Evolutionary conservation across 805 yeast species (phyloP), one percentile per base, ranked within the genome.

Genomic region (Candida chilensis): DNA sequence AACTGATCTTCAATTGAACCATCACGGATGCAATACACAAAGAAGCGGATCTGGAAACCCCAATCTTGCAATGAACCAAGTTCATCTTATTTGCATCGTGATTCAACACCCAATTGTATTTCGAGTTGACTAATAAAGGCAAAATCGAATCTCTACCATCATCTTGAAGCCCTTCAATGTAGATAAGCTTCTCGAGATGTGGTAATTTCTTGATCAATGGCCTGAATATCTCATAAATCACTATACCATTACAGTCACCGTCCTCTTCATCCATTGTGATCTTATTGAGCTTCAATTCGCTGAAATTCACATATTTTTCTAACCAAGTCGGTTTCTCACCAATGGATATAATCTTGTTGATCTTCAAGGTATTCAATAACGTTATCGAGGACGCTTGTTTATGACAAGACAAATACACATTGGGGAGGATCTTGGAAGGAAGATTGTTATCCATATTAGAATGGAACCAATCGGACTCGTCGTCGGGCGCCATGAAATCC

Each of bases 21-120:
- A 90, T 88, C 22, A 85, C 90, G 48, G 87, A 96, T 1, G 96
- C 96, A 40, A 90, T 90, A 42, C 94, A 90, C 8, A 90, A 94
- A 0, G 96, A 85, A 0, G 96, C 97, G 3, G 95, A 84, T 32
- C 97, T 62, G 0, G 95, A 84, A 3, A 90, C 97, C 0, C 97
- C 97, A 28, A 86, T 96, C 47, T 94, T 82, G 45, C 97, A 90
- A 51, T 90, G 97, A 8, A 90, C 88, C 36, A 90, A 60, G 15
- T 60, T 57, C 39, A 50, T 49, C 9, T n/a, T 9, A 10, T 20
- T n/a, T 20, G n/a, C n/a, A n/a, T n/a, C n/a, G n/a, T n/a, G n/a
- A n/a, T 20, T 10, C 22, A 20, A 20, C 22, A 10, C 22, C 11
- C 22, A 20, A n/a, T 10, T 10, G 11, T 20, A 10, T 20, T 10